These are phyloP conservation scores for Lophium mytilinum DNA, from an alignment of 495 filamentous ascomycete genomes.

Conservation along the genomic window DNA sequence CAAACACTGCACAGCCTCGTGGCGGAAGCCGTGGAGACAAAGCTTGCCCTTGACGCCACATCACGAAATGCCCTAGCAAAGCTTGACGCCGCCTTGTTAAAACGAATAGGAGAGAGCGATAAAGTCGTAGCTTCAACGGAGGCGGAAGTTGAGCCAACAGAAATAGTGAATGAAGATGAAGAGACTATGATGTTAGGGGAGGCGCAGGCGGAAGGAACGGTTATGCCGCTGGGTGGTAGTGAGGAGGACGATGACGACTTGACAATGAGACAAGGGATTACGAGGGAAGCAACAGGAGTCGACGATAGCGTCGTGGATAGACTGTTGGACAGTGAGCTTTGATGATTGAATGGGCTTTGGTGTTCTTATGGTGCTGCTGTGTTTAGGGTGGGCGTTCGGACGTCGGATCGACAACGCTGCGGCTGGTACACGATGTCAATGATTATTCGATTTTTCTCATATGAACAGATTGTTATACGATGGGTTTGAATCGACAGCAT, in stretches of 20 bases:
- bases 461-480: too few species aligned
- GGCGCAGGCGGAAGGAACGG: constrained; percentile 25
- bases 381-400: too few species aligned
- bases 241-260: constrained; percentile 31
- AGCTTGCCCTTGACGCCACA: constrained; percentile 28
- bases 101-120: constrained; percentile 19
- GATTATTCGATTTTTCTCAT: too few species aligned
- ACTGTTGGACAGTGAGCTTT: constrained; percentile 22
- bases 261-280: constrained; percentile 24
- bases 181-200: constrained; percentile 10
- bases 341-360: neutral
- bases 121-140: neutral
- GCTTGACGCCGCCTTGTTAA: constrained; percentile 21
- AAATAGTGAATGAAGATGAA: constrained; percentile 9
- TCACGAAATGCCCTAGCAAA: constrained; percentile 28
- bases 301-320: constrained; percentile 25
- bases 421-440: too few species aligned
- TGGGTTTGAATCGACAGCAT: too few species aligned
- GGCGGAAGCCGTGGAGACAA: constrained; percentile 26
- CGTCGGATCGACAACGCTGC: too few species aligned
- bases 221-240: constrained; percentile 15
- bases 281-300: neutral
- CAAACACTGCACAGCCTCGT: constrained; percentile 27
- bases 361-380: too few species aligned
- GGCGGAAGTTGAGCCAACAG: constrained; percentile 14